Evolutionary conservation across 1,284 basidiomycete genomes (phyloP), one percentile per base, ranked within the genome.

Genomic region (Puccinia brachypodii): DNA sequence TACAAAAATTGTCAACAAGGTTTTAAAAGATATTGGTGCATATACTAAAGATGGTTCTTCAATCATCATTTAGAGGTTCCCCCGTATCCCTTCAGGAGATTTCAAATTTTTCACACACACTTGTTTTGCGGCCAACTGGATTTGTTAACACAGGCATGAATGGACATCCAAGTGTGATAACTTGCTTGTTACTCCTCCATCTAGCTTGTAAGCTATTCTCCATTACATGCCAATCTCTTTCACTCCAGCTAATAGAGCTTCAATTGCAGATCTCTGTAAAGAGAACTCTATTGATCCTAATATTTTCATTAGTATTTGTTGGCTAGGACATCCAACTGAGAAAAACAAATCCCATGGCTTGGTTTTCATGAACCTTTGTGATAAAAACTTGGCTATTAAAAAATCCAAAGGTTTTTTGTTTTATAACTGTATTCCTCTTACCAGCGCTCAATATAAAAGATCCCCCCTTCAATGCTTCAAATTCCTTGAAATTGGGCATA

Each of bases 151-250:
- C 19, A 62, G 31, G 25, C 60, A 62, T 31, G 60, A 62, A 25
- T 62, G 60, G 60, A 62, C 60, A 3, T 16, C 40, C 14, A 14
- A 42, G 6, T 68, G 66, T 68, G 66, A 68, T 44, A 8, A 36
- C 8, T 22, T 33, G 3, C 66, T 68, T n/a, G 22, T 68, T 9
- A 68, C 66, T 44, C 66, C 66, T 25, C 66, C 38, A n/a, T 25
- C 38, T 13, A 42, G 2, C 2, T 68, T 42, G 22, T 38, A 36
- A 19, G 66, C 42, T 44, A 68, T 68, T 42, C 19, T 68, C 11
- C 66, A 68, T 25, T 42, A 14, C 28, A 38, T 68, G 8, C 66
- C 66, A n/a, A 68, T 68, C 25, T 68, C 66, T 13, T 68, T 68
- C 25, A 68, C 66, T 44, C 66, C 66, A 6, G 2, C 36, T 13